A percentile compares a stretch with the other conserved stretches of the same genome.
Evolutionary conservation across 2,329 filamentous ascomycete species (phyloP).

Genomic region (Trichoderma sp.): DNA sequence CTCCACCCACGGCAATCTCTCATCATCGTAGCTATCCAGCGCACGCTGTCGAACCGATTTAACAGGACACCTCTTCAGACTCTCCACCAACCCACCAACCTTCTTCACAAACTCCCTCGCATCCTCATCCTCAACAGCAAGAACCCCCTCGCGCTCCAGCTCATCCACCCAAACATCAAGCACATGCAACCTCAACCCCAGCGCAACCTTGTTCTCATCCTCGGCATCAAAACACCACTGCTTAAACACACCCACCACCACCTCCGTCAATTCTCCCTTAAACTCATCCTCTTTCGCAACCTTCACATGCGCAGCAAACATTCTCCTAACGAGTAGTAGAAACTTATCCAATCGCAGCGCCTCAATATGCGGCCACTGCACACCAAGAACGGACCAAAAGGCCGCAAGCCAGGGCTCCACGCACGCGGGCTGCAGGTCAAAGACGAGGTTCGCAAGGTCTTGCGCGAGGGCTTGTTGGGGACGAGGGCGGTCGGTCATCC

Average conservation of each 20-base stretch:
- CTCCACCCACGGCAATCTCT: slow-evolving; percentile 63
- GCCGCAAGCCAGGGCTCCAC: slow-evolving; percentile 53
- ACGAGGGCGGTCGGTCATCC: slow-evolving; percentile 88
- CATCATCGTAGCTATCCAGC: slow-evolving; percentile 69
- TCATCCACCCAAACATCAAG: slow-evolving; percentile 93
- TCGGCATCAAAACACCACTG: slow-evolving; percentile 37
- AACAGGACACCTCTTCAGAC: slow-evolving; percentile 57
- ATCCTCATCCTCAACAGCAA: slow-evolving; percentile 32
- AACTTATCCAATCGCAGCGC: slow-evolving; percentile 89
- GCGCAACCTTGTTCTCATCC: slow-evolving; percentile 60
- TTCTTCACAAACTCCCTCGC: slow-evolving; percentile 50
- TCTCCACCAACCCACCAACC: slow-evolving; percentile 56
- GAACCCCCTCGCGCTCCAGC: slow-evolving; percentile 65
- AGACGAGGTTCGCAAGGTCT: slow-evolving; percentile 68
- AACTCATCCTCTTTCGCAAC: slow-evolving; percentile 40
- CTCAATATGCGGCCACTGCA: slow-evolving; percentile 73
- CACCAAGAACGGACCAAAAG: slow-evolving; percentile 69
- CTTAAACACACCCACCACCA: slow-evolving; percentile 29
- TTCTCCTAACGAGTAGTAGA: slow-evolving; percentile 75
- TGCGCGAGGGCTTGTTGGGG: slow-evolving; percentile 80
- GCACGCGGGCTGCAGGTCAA: slow-evolving; percentile 51
- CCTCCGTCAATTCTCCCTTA: slow-evolving; percentile 32
- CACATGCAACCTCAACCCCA: slow-evolving; percentile 82
- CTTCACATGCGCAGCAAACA: slow-evolving; percentile 68
- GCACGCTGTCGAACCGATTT: slow-evolving; percentile 72